Conservation (phyloP, 305 asterid species). For the Fraxinus latifolia region DNA sequence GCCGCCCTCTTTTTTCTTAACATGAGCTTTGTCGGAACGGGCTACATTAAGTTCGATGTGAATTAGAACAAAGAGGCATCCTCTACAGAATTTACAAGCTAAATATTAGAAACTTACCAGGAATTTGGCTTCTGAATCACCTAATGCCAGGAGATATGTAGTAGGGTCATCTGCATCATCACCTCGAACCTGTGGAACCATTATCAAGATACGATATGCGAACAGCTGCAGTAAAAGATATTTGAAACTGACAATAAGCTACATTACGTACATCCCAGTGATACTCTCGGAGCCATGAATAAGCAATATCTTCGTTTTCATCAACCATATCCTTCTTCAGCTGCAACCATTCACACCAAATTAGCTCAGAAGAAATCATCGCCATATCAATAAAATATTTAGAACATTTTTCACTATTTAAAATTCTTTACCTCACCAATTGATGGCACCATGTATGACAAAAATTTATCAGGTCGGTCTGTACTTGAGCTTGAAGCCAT, state of each 20-base stretch:
- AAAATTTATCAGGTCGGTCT: constrained; percentile 65
- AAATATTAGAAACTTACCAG: constrained; percentile 39
- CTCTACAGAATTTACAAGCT: neutral
- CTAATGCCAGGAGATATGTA: constrained; percentile 71
- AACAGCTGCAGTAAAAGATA: neutral
- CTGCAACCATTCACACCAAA: constrained; percentile 42
- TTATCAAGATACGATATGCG: constrained; percentile 17
- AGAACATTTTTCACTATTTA: neutral
- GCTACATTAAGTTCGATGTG: constrained; percentile 38
- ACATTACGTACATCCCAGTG: constrained; percentile 77
- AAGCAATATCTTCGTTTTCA: constrained; percentile 75
- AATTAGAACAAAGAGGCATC: constrained; percentile 11
- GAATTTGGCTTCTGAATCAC: constrained; percentile 65
- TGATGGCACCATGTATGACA: constrained; percentile 93
- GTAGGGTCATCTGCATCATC: constrained; percentile 80
- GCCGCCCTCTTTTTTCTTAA: constrained; percentile 82
- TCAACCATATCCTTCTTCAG: constrained; percentile 75
- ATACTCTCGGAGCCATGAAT: constrained; percentile 89
- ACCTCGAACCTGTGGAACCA: constrained; percentile 62
- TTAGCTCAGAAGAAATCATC: neutral
- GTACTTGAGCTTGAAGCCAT: constrained; percentile 54
- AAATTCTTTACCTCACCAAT: constrained; percentile 61
- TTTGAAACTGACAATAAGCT: neutral
- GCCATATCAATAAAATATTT: neutral
- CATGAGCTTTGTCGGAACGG: constrained; percentile 83